These are phyloP conservation scores for Pyrenochaeta sp. DNA, from an alignment of 2,329 filamentous ascomycete genomes.

Conservation along the genomic window DNA sequence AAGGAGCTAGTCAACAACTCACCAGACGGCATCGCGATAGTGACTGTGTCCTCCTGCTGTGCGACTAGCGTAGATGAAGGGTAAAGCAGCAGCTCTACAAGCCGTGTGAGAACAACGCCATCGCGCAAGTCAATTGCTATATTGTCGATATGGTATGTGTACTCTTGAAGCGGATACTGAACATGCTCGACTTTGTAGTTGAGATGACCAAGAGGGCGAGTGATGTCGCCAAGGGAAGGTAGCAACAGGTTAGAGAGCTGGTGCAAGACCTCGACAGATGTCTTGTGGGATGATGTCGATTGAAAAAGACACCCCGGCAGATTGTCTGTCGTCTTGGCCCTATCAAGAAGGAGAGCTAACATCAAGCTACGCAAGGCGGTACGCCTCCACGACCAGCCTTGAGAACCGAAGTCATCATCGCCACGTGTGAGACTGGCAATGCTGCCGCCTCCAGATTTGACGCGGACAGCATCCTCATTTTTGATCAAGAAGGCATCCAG, in stretches of 20 bases:
- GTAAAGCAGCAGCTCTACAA: slow-evolving; percentile 67
- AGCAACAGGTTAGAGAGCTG: slow-evolving; percentile 63
- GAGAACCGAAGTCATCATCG: slow-evolving; percentile 53
- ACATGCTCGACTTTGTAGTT: slow-evolving; percentile 63
- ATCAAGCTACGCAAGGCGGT: slow-evolving; percentile 67
- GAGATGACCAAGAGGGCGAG: slow-evolving; percentile 63
- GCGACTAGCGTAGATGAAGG: slow-evolving; percentile 41
- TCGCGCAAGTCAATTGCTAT: slow-evolving; percentile 70
- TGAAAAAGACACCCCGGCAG: slow-evolving; percentile 61
- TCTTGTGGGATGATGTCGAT: slow-evolving; percentile 62
- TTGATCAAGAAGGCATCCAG: slow-evolving; percentile 66
- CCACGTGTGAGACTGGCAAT: slow-evolving; percentile 50
- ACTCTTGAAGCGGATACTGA: slow-evolving; percentile 68
- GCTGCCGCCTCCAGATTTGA: slow-evolving; percentile 48
- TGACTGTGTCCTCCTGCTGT: slow-evolving; percentile 51
- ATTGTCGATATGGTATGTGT: slow-evolving; percentile 65
- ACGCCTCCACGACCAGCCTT: slow-evolving; percentile 62
- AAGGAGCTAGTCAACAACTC: slow-evolving; percentile 52
- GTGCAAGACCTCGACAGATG: slow-evolving; percentile 63
- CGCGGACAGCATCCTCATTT: slow-evolving; percentile 63
- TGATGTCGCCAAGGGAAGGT: slow-evolving; percentile 67
- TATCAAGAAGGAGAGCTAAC: slow-evolving; percentile 68
- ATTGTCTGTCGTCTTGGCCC: slow-evolving; percentile 54
- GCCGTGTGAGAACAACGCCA: slow-evolving; percentile 66
- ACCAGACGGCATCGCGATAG: slow-evolving; percentile 56